These are phyloP conservation scores for Puccinia horiana DNA, from an alignment of 1,284 basidiomycete species.

Conservation along the genomic window DNA sequence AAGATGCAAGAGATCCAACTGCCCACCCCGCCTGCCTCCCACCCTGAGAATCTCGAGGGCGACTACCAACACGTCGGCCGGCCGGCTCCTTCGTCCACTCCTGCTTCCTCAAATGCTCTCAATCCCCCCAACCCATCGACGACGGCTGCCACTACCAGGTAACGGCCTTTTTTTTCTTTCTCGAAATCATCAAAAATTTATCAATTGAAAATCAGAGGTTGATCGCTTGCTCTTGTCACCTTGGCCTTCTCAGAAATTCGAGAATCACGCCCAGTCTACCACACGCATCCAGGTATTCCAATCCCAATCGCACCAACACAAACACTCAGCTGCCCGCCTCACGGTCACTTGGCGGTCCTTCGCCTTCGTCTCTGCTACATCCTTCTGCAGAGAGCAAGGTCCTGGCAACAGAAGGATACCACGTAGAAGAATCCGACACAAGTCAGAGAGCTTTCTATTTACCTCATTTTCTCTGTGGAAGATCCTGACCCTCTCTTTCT, in stretches of 20 bases:
- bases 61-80: neutral
- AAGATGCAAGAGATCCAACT: constrained; percentile 48
- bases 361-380: neutral
- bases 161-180: neutral
- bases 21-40: neutral
- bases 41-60: neutral
- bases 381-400: neutral
- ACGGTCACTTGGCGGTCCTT: neutral
- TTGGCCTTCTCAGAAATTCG: neutral
- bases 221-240: neutral
- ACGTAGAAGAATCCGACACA: constrained; percentile 3
- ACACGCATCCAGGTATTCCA: constrained; percentile 39
- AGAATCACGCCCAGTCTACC: constrained; percentile 39
- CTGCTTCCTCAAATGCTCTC: neutral
- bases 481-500: neutral
- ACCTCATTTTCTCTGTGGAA: too few relatives aligned
- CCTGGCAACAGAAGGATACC: neutral
- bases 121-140: neutral
- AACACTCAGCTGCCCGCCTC: neutral
- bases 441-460: neutral
- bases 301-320: neutral
- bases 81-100: neutral
- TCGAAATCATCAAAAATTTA: neutral
- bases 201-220: neutral
- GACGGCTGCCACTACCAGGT: constrained; percentile 9